Evolutionary conservation across 2,329 filamentous ascomycete genomes (phyloP).

Genomic region (Hypoxylon sp.): DNA sequence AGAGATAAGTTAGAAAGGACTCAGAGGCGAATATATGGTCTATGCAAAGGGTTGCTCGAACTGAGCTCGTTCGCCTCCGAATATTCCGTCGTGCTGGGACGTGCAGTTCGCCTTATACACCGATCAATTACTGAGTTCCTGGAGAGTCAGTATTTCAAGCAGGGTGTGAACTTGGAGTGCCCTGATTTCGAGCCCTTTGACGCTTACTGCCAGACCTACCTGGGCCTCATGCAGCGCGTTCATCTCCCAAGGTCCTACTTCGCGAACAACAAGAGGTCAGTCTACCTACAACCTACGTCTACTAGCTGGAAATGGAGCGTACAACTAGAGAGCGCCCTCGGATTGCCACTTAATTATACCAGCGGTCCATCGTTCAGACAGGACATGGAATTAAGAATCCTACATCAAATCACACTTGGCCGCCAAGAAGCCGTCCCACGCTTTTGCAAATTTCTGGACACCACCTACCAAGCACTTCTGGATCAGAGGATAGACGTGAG

Average conservation of each 20-base stretch:
- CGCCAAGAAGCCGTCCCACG: conserved; percentile 2
- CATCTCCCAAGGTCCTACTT: conserved; percentile 15
- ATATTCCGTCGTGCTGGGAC: neutral
- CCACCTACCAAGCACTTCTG: neutral
- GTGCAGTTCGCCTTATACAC: conserved; percentile 27
- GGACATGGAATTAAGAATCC: conserved; percentile 7
- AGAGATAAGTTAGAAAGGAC: conserved; percentile 9
- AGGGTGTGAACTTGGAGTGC: neutral
- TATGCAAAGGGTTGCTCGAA: conserved; percentile 29
- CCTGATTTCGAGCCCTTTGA: conserved; percentile 24
- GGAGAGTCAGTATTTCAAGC: conserved; percentile 21
- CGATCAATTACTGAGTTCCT: conserved; percentile 31
- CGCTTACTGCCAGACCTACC: conserved; percentile 29
- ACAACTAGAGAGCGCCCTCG: no score
- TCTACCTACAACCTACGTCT: no score
- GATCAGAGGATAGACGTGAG: neutral
- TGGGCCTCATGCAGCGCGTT: conserved; percentile 13
- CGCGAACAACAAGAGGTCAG: no score
- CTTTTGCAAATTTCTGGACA: conserved; percentile 16
- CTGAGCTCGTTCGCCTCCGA: neutral
- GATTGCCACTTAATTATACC: no score
- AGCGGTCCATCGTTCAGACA: neutral
- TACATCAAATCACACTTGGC: neutral
- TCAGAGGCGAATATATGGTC: conserved; percentile 27
- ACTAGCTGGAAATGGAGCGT: no score